Evolutionary conservation across 352 stramenopile genomes (phyloP).

Genomic region (Pythium monospermum): DNA sequence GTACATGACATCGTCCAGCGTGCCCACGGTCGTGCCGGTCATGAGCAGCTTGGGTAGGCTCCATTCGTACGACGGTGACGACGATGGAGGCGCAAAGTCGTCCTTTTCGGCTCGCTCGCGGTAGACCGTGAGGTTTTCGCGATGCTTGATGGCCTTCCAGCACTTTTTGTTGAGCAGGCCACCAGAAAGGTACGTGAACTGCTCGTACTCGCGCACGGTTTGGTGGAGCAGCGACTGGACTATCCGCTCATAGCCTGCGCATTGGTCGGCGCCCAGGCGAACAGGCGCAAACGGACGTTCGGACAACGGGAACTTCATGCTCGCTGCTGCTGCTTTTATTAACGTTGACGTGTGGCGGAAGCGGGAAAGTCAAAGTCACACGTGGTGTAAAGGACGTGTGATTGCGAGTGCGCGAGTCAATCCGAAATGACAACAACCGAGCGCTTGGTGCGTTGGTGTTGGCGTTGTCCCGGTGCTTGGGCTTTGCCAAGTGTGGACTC

Average conservation of each 20-base stretch:
- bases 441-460: too few species aligned
- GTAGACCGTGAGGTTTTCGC: slow-evolving; percentile 9
- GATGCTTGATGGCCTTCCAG: slow-evolving; percentile 41
- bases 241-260: slow-evolving; percentile 5
- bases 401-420: too few species aligned
- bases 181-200: neutral
- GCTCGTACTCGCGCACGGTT: slow-evolving; percentile 16
- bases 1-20: slow-evolving; percentile 64
- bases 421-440: too few species aligned
- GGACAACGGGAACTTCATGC: slow-evolving; percentile 18
- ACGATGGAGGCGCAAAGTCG: neutral
- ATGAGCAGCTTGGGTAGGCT: slow-evolving; percentile 42
- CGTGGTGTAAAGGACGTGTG: too few species aligned
- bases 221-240: slow-evolving; percentile 8
- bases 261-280: neutral
- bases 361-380: neutral
- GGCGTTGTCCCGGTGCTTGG: too few species aligned
- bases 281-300: slow-evolving; percentile 14
- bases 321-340: neutral
- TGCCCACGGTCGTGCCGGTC: slow-evolving; percentile 37
- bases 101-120: neutral
- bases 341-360: neutral
- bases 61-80: slow-evolving; percentile 23
- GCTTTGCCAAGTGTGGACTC: too few species aligned
- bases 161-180: slow-evolving; percentile 17